Evolutionary conservation across 192 early-diverging fungal genomes (phyloP).

Genomic region (Gonapodya sp.): DNA sequence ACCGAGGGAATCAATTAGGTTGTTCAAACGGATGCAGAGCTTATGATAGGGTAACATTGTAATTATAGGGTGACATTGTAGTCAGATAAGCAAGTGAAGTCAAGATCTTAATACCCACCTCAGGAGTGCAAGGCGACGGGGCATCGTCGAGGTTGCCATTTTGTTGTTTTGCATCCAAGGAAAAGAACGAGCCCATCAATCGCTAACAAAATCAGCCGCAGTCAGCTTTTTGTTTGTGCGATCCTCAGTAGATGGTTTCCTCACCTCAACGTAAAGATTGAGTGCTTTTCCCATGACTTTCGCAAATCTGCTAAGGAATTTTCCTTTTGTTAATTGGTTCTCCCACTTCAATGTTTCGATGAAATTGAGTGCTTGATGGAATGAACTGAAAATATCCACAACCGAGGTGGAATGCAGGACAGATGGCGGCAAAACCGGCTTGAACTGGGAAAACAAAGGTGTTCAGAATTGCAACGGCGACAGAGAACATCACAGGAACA

Average conservation of each 20-base stretch:
- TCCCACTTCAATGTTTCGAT: neutral
- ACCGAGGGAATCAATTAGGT: neutral
- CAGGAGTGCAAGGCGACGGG: neutral
- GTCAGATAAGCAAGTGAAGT: neutral
- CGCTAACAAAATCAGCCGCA: neutral
- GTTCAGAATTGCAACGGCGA: neutral
- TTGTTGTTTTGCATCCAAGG: conserved; percentile 1
- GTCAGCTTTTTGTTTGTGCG: neutral
- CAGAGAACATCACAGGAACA: neutral
- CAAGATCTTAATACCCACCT: neutral
- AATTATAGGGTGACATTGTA: neutral
- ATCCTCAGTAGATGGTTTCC: neutral
- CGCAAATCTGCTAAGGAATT: neutral
- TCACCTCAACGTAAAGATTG: neutral
- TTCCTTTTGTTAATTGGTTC: neutral
- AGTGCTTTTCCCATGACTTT: conserved; percentile 5
- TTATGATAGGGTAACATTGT: neutral
- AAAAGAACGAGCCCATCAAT: neutral
- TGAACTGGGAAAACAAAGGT: neutral
- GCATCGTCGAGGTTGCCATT: neutral
- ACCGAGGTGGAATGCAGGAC: neutral
- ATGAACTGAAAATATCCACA: conserved; percentile 3
- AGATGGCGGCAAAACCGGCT: neutral
- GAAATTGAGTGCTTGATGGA: conserved; percentile 2
- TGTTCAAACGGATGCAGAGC: conserved; percentile 10